Evolutionary conservation across 331 rosid genomes (phyloP).

Genomic region (Ulmus americana): DNA sequence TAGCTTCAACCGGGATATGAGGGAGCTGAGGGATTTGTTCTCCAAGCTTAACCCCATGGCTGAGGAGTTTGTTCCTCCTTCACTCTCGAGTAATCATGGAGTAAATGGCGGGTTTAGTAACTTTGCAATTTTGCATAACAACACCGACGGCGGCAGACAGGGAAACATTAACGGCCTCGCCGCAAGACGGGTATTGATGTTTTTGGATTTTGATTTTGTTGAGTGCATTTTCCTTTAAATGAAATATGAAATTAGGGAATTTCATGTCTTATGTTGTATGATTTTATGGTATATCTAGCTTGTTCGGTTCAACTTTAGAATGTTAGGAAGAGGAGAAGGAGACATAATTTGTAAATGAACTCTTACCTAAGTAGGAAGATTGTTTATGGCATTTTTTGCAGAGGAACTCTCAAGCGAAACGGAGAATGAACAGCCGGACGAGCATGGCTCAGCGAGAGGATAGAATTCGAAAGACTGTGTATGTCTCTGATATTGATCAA

Average conservation of each 20-base stretch:
- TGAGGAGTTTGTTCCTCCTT: conserved; percentile 39
- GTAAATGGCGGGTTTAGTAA: conserved; percentile 24
- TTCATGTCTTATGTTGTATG: background rate
- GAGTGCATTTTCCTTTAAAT: background rate
- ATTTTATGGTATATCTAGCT: background rate
- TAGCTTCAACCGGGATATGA: conserved; percentile 30
- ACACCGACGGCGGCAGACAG: conserved; percentile 14
- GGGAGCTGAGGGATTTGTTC: conserved; percentile 39
- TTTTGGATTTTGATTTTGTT: background rate
- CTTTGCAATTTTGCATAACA: conserved; percentile 7
- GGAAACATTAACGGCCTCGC: conserved; percentile 20
- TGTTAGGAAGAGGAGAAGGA: background rate
- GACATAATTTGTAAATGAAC: background rate
- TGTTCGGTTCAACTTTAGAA: background rate
- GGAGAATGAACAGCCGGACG: conserved; percentile 37
- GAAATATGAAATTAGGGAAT: background rate
- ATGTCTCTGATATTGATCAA: conserved; percentile 39
- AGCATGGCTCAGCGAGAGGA: conserved; percentile 36
- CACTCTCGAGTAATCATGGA: conserved; percentile 26
- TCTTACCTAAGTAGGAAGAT: background rate
- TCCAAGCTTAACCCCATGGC: conserved; percentile 42
- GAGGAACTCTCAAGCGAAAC: conserved; percentile 33
- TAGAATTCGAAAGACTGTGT: conserved; percentile 37
- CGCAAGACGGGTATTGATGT: conserved; percentile 25
- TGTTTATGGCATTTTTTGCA: conserved; percentile 11